Percentiles rank a stretch among this genome's conserved stretches.
Evolutionary conservation across 2,329 filamentous ascomycete species (phyloP).

Genomic region (Pestalotiopsis sp.): DNA sequence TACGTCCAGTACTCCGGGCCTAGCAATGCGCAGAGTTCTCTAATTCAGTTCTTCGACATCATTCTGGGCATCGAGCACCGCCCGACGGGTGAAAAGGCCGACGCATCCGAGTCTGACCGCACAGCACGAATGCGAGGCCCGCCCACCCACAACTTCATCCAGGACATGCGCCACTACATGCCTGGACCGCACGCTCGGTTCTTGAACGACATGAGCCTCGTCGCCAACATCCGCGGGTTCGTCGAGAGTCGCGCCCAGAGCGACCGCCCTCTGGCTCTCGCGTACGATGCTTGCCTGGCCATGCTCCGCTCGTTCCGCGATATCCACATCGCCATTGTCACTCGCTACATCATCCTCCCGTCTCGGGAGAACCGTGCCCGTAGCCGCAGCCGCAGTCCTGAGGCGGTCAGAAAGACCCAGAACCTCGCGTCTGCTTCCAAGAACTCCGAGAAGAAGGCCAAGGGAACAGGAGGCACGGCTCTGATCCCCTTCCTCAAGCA

Average conservation of each 20-base stretch:
- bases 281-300: constrained; percentile 87
- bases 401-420: constrained; percentile 33
- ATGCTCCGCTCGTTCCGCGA: constrained; percentile 74
- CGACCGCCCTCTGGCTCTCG: constrained; percentile 70
- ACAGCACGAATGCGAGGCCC: constrained; percentile 39
- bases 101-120: constrained; percentile 45
- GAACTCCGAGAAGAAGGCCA: constrained; percentile 61
- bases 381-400: constrained; percentile 60
- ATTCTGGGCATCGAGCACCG: constrained; percentile 87
- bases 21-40: constrained; percentile 93
- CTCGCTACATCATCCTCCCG: constrained; percentile 91
- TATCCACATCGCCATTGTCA: constrained; percentile 95
- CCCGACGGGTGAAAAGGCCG: constrained; percentile 75
- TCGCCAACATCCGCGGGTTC: constrained; percentile 87
- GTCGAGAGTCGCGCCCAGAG: constrained; percentile 61
- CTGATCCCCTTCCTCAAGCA: constrained; percentile 96
- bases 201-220: constrained; percentile 73
- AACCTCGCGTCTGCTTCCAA: constrained; percentile 66
- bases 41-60: constrained; percentile 97
- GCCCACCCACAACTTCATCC: constrained; percentile 83
- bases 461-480: constrained; percentile 90
- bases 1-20: constrained; percentile 90
- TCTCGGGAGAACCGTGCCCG: constrained; percentile 73
- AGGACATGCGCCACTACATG: constrained; percentile 98
- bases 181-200: constrained; percentile 90